Conservation (phyloP, 108 stramenopile genomes). For the Skeletonema costatum region DNA sequence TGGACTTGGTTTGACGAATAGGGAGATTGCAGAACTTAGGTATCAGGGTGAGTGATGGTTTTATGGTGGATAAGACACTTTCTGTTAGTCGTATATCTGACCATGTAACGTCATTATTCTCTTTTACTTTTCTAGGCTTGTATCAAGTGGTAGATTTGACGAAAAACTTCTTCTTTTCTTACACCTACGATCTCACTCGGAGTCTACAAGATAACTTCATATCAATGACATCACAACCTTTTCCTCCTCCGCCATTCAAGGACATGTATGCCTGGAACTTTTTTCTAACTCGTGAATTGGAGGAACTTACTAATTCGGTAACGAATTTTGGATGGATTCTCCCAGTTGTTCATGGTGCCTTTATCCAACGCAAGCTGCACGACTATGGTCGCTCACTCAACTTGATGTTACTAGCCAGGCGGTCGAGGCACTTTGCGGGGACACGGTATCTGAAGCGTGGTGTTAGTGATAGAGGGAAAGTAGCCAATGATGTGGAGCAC, state of each 20-base stretch:
- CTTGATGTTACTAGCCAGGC: conserved; percentile 89
- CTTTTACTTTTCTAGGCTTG: conserved; percentile 40
- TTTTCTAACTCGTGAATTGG: conserved; percentile 91
- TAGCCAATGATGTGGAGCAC: conserved; percentile 95
- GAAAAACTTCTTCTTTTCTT: conserved; percentile 97
- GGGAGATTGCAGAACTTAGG: conserved; percentile 89
- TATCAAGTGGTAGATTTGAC: conserved; percentile 97
- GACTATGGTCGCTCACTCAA: conserved; percentile 91
- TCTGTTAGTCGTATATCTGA: no score
- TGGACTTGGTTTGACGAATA: conserved; percentile 78
- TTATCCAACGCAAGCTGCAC: conserved; percentile 89
- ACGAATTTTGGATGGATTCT: conserved; percentile 90
- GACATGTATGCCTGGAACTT: conserved; percentile 98
- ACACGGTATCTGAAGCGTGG: conserved; percentile 98
- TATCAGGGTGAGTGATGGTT: conserved; percentile 63
- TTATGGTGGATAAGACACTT: no score
- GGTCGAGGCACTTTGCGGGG: conserved; percentile 97
- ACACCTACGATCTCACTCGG: conserved; percentile 93
- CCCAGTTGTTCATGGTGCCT: conserved; percentile 94
- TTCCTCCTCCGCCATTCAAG: conserved; percentile 86
- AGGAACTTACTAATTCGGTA: conserved; percentile 76
- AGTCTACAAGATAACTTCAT: conserved; percentile 94
- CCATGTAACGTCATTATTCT: no score
- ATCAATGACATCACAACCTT: conserved; percentile 75
- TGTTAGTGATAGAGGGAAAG: conserved; percentile 93